Evolutionary conservation across 768 basidiomycete genomes (phyloP), one percentile per base, ranked within the genome.

Genomic region (Mycena pura): DNA sequence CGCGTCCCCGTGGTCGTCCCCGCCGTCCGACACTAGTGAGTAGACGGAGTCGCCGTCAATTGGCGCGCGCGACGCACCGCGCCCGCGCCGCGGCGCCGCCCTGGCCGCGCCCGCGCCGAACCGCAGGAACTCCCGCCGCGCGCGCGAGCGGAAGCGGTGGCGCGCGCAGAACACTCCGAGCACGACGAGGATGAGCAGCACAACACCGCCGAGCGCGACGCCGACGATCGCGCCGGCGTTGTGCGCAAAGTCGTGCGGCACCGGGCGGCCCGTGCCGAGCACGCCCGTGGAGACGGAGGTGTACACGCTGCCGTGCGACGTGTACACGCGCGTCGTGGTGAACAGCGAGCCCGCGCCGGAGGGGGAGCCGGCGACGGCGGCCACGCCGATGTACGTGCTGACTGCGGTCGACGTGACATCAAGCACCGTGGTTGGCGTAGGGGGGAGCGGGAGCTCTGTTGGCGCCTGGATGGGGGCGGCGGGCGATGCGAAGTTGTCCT

Each of bases 281-380:
- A 46, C 25, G 21, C 54, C 54, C n/a, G 54, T 56, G 43, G 54
- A 56, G 2, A 28, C 27, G 34, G 43, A 34, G 43, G 32, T 56
- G 43, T 27, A 46, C 10, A 56, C 43, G 32, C 9, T 22, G 10
- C 43, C 44, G 43, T 10, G 8, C 13, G 54, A 56, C 3, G 54
- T 56, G 17, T 36, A 56, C 15, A 38, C 17, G 24, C 45, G 22
- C 13, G 54, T 56, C 14, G 54, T 56, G 43, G 54, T 56, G 54
- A 56, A 55, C 10, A 24, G 7, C 3, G 53, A 24, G 22, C 43
- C 32, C 43, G 31, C 17, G 32, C 15, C 22, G 39, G 27, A 21
- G 41, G 27, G 38, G 25, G 17, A 19, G 50, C 1, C 5, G n/a
- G n/a, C n/a, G n/a, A n/a, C n/a, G n/a, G n/a, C n/a, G n/a, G 6